Base-by-base conservation (phyloP, 495 filamentous ascomycete species). In the Penicillium argentinense region DNA sequence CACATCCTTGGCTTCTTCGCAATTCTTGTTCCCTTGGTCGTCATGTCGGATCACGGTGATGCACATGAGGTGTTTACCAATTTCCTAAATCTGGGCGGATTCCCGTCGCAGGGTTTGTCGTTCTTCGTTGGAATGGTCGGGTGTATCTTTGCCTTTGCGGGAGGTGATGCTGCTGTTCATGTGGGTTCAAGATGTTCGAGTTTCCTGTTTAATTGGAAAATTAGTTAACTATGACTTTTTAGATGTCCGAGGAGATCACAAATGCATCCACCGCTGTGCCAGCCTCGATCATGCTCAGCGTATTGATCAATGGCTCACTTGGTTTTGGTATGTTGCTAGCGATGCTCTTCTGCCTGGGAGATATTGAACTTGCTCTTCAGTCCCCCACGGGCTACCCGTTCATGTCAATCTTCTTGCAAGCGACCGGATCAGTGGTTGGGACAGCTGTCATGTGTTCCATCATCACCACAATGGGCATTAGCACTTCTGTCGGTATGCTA, bases 181-280 rank as follows among this genome's bases (percentile, higher is more conserved):
- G 69, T 74, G 43, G 17, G 67, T 57, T 27, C 28, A n/a, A n/a
- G n/a, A 14, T 37, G 18, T 14, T 12, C 13, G 9, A 37, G 16
- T 17, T 14, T 4, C 2, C 9, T 14, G 17, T 13, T 2, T 29
- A 22, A 2, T 13, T 12, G 4, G 2, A 12, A 9, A n/a, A 9
- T 19, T 7, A 2, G 28, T 29, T 48, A 42, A 53, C 17, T 5
- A 39, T 22, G 14, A 19, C 5, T 4, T 18, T 23, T 5, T 24
- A 79, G 65, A 80, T 79, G 76, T 67, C 77, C 11, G 78, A 82
- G 46, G 78, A 82, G 48, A 72, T 79, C 34, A 55, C 64, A 1
- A 67, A 72, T 43, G 76, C 77, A 1, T 51, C 73, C 2, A 45
- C 71, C 0, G 59, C 71, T 0, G 67, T 81, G 0, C 77, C 77